These are phyloP conservation scores for Entophlyctis luteolus DNA, from an alignment of 192 early-diverging fungal genomes.

Conservation along the genomic window DNA sequence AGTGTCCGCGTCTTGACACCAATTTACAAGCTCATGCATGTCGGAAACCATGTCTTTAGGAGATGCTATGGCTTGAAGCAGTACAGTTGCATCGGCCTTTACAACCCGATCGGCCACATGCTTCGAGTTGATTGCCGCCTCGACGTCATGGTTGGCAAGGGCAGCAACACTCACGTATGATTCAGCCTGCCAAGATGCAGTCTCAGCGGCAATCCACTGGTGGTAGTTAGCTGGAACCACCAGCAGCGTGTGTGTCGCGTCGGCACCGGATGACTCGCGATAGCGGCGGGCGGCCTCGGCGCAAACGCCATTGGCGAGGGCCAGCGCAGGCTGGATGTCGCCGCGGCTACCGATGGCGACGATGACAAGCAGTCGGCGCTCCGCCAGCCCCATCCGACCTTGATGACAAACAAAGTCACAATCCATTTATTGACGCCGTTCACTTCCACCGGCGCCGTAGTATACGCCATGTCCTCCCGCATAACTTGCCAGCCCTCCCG, in stretches of 20 bases:
- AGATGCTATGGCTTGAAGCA: not conserved
- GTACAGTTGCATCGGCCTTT: not conserved
- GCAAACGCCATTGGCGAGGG: not conserved
- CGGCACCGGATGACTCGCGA: not conserved
- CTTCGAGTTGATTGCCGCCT: not conserved
- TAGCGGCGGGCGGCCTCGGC: not conserved
- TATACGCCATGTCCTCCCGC: too few relatives aligned
- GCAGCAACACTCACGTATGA: not conserved
- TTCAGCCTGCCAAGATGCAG: not conserved
- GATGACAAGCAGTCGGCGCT: too few relatives aligned
- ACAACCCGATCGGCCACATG: not conserved
- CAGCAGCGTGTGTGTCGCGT: not conserved
- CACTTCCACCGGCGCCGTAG: too few relatives aligned
- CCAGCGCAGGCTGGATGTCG: conserved; percentile 1
- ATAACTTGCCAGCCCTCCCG: too few relatives aligned
- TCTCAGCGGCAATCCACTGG: not conserved
- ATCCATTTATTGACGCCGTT: too few relatives aligned
- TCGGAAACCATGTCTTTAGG: not conserved
- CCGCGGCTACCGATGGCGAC: not conserved
- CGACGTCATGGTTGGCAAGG: not conserved
- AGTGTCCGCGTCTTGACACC: not conserved
- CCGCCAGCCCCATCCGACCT: not conserved
- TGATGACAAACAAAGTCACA: not conserved
- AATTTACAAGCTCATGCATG: not conserved
- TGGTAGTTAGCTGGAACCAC: not conserved